Conservation (phyloP, 805 yeast species). For the Pichia gijzeniarum region DNA sequence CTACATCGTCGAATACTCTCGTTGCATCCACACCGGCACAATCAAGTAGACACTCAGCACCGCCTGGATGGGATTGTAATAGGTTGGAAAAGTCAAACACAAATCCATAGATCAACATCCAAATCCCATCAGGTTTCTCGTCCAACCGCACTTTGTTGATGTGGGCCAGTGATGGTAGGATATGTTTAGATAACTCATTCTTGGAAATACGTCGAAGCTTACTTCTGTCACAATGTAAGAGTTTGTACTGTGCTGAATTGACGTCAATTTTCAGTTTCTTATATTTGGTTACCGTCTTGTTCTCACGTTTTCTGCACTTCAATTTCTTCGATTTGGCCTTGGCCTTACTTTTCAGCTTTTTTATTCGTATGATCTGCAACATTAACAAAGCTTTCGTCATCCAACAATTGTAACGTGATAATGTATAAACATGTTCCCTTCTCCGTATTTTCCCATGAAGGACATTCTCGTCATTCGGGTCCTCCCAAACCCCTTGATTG, state of each 20-base stretch:
- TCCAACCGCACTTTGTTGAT: conserved; percentile 3
- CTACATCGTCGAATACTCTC: conserved; percentile 56
- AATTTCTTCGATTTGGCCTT: too few relatives aligned
- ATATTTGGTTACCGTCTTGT: background rate
- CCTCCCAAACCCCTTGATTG: too few relatives aligned
- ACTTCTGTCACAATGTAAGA: conserved; percentile 3
- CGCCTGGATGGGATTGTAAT: conserved; percentile 70
- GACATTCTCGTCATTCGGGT: too few relatives aligned
- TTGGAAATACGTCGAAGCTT: conserved; percentile 3
- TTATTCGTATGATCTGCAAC: background rate
- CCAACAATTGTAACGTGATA: background rate
- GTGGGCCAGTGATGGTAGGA: conserved; percentile 6
- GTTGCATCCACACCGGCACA: conserved; percentile 80
- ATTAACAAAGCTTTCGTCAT: background rate
- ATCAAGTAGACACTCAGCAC: conserved; percentile 73
- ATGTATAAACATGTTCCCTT: conserved; percentile 1
- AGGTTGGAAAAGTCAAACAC: conserved; percentile 59
- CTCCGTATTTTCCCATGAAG: background rate
- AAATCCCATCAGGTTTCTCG: conserved; percentile 42
- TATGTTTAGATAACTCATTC: conserved; percentile 8
- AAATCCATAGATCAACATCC: conserved; percentile 67
- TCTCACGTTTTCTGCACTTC: background rate
- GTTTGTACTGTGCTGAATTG: conserved; percentile 3
- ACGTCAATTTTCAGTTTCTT: conserved; percentile 1
- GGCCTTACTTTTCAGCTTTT: too few relatives aligned